Conservation (phyloP, 352 stramenopile genomes). For the Saprolegnia diclina region DNA sequence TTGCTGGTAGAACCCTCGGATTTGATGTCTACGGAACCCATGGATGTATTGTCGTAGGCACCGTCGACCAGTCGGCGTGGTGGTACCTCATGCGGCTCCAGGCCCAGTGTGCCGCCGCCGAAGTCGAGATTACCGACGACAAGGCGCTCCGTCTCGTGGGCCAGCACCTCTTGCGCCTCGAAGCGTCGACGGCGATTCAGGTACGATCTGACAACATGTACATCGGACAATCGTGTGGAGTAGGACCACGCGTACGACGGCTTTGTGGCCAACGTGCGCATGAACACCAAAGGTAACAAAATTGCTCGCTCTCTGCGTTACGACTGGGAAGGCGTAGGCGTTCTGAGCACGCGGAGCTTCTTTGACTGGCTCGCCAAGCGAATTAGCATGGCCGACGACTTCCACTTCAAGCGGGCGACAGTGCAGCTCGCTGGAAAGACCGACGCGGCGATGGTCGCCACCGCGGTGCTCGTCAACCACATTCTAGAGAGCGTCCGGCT, state of each 20-base stretch:
- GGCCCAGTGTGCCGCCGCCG: background rate
- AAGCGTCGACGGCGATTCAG: background rate
- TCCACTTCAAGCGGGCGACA: constrained; percentile 5
- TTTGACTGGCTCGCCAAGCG: constrained; percentile 27
- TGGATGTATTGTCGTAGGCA: background rate
- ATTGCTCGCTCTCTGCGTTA: background rate
- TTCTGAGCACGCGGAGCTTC: constrained; percentile 8
- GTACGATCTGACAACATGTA: background rate
- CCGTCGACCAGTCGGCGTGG: constrained; percentile 23
- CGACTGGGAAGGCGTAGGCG: constrained; percentile 5
- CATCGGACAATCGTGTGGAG: background rate
- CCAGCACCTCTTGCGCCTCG: constrained; percentile 8
- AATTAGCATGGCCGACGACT: constrained; percentile 21
- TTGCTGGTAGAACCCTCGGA: too few species aligned
- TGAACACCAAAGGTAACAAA: constrained; percentile 8
- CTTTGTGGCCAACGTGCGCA: constrained; percentile 14
- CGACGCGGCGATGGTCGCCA: background rate
- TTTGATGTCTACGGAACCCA: too few species aligned
- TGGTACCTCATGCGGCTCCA: constrained; percentile 25
- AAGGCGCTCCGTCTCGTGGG: constrained; percentile 12
- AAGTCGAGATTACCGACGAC: constrained; percentile 21
- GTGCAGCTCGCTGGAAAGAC: constrained; percentile 1
- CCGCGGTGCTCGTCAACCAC: constrained; percentile 7
- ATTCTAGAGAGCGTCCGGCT: constrained; percentile 19
- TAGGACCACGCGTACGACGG: constrained; percentile 10